These are phyloP conservation scores for Didymella pomorum DNA, from an alignment of 2,329 filamentous ascomycete species.

Conservation along the genomic window DNA sequence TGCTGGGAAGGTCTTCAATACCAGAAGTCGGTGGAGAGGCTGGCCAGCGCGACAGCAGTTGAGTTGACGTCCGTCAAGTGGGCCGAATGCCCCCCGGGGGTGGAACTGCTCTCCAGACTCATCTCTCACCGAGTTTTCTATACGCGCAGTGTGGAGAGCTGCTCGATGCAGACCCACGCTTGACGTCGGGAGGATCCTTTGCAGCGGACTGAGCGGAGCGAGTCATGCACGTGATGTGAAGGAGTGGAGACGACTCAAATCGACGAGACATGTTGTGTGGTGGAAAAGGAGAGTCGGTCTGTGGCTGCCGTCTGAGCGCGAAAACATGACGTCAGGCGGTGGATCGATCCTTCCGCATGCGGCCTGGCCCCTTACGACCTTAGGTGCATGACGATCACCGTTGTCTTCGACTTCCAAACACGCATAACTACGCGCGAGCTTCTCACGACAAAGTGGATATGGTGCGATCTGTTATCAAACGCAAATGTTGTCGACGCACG, in stretches of 20 bases:
- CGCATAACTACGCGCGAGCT: constrained; percentile 3
- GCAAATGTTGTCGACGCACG: not conserved
- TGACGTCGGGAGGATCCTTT: constrained; percentile 16
- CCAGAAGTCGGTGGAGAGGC: not conserved
- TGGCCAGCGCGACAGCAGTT: not conserved
- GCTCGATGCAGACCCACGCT: constrained; percentile 13
- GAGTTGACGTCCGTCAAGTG: constrained; percentile 12
- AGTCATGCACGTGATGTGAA: constrained; percentile 6
- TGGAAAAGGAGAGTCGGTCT: constrained; percentile 3
- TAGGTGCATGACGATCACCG: constrained; percentile 14
- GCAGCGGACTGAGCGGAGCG: constrained; percentile 2
- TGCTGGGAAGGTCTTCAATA: not conserved
- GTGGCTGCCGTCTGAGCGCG: constrained; percentile 5
- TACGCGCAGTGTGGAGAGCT: constrained; percentile 15
- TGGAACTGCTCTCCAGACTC: constrained; percentile 20
- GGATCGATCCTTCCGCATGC: constrained; percentile 13
- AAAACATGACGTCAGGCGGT: constrained; percentile 16
- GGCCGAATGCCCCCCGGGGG: constrained; percentile 17
- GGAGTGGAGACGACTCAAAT: constrained; percentile 5
- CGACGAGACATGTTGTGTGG: not conserved
- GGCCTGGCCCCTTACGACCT: constrained; percentile 7
- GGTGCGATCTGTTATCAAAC: not conserved
- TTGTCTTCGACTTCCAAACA: not conserved
- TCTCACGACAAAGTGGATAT: constrained; percentile 2
- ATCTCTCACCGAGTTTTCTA: constrained; percentile 16